phyloP scores from a whole-genome alignment of 2,329 filamentous ascomycete genomes.

The Fonsecaea pugnacius region DNA sequence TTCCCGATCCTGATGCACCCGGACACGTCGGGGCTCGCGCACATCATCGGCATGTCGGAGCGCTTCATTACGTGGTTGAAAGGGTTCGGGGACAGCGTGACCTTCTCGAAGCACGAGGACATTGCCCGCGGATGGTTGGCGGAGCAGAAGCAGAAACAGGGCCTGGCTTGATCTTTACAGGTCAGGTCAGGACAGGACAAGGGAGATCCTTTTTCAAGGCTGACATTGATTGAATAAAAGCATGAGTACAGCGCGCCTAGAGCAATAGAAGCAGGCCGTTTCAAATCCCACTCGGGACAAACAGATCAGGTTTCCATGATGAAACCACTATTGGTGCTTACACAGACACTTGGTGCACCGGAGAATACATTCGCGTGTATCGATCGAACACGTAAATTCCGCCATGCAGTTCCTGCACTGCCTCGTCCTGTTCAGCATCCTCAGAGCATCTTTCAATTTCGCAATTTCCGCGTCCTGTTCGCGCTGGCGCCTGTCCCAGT shows the following conservation, averaged over 20 bases:
- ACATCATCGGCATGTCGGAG: conserved; percentile 63
- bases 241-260: too few species aligned
- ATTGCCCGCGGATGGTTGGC: conserved; percentile 49
- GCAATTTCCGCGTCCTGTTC: not conserved
- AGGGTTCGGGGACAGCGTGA: conserved; percentile 50
- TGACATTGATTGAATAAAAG: too few species aligned
- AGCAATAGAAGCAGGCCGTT: too few species aligned
- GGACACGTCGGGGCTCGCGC: conserved; percentile 64
- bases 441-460: not conserved
- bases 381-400: not conserved
- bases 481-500: too few species aligned
- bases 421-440: not conserved
- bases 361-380: not conserved
- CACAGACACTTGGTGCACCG: not conserved
- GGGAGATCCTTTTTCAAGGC: not conserved
- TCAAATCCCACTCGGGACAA: too few species aligned
- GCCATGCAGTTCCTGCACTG: not conserved
- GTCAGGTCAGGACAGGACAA: not conserved
- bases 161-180: not conserved
- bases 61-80: conserved; percentile 58
- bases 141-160: conserved; percentile 23
- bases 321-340: not conserved
- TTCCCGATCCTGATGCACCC: conserved; percentile 62
- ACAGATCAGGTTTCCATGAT: too few species aligned
- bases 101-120: conserved; percentile 52